Conservation (phyloP, 148 eudicot genomes). For the Fagopyrum esculentum region DNA sequence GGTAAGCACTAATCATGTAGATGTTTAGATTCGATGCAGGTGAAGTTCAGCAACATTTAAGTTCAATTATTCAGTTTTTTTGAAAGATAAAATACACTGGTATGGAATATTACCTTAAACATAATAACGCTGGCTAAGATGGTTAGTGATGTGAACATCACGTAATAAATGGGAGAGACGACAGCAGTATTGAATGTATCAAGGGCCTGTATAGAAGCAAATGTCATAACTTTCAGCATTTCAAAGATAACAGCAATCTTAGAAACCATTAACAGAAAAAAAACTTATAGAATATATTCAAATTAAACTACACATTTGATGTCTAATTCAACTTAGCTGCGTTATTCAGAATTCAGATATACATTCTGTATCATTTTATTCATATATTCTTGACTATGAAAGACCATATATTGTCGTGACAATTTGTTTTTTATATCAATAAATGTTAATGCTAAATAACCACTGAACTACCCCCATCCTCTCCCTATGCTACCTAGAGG, state of each 20-base stretch:
- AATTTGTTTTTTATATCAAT: neutral
- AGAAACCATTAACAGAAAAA: neutral
- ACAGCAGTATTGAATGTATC: conserved; percentile 22
- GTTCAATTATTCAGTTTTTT: neutral
- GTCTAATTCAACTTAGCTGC: neutral
- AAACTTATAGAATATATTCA: neutral
- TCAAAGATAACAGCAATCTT: neutral
- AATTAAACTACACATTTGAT: neutral
- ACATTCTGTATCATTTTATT: neutral
- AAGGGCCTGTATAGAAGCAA: conserved; percentile 13
- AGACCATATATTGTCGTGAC: neutral
- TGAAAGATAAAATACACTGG: neutral
- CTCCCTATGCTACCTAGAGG: neutral
- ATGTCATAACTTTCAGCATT: neutral
- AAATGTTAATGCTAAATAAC: neutral
- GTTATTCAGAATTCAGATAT: neutral
- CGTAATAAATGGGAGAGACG: conserved; percentile 19
- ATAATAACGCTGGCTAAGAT: conserved; percentile 20
- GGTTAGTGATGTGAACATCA: conserved; percentile 18
- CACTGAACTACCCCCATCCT: neutral
- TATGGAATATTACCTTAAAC: conserved; percentile 2
- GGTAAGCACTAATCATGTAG: no score
- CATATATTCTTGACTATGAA: neutral
- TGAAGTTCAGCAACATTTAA: neutral
- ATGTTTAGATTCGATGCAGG: neutral